Conservation (phyloP, 2,329 filamentous ascomycete genomes). For the Phaeosphaeriaceae sp. region DNA sequence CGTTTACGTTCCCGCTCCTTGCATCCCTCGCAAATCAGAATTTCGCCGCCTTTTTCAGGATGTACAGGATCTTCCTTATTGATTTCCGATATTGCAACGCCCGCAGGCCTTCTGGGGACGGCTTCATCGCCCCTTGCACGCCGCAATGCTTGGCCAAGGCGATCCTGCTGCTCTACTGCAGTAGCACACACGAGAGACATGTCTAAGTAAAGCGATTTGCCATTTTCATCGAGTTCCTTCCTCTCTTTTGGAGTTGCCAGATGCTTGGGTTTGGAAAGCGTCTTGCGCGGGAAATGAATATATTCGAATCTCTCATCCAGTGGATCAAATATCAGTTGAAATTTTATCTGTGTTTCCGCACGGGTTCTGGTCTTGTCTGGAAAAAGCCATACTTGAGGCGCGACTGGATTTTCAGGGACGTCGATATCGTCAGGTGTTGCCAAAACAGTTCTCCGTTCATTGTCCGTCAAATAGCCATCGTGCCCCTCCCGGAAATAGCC, state of each 20-base stretch:
- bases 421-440: too few relatives aligned
- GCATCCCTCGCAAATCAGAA: slow-evolving; percentile 90
- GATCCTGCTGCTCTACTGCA: slow-evolving; percentile 77
- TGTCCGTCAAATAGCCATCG: too few relatives aligned
- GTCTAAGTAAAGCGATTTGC: slow-evolving; percentile 36
- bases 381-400: too few relatives aligned
- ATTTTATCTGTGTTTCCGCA: slow-evolving; percentile 96
- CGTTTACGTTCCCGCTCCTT: slow-evolving; percentile 90
- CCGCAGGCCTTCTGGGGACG: slow-evolving; percentile 42
- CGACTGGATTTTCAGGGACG: too few relatives aligned
- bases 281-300: slow-evolving; percentile 85
- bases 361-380: slow-evolving; percentile 74
- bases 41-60: slow-evolving; percentile 87
- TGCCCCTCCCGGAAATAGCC: too few relatives aligned
- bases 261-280: slow-evolving; percentile 92
- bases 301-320: slow-evolving; percentile 76
- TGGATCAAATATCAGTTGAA: slow-evolving; percentile 78
- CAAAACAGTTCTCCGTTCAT: too few relatives aligned
- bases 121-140: slow-evolving; percentile 57
- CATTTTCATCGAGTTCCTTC: slow-evolving; percentile 76
- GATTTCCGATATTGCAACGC: slow-evolving; percentile 50
- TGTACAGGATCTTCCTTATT: slow-evolving; percentile 70
- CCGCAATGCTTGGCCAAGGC: slow-evolving; percentile 70
- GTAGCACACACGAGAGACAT: slow-evolving; percentile 79
- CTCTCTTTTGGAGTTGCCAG: slow-evolving; percentile 75